Base-by-base conservation (phyloP, 805 yeast genomes). In the Cyberlindnera lachancei region DNA sequence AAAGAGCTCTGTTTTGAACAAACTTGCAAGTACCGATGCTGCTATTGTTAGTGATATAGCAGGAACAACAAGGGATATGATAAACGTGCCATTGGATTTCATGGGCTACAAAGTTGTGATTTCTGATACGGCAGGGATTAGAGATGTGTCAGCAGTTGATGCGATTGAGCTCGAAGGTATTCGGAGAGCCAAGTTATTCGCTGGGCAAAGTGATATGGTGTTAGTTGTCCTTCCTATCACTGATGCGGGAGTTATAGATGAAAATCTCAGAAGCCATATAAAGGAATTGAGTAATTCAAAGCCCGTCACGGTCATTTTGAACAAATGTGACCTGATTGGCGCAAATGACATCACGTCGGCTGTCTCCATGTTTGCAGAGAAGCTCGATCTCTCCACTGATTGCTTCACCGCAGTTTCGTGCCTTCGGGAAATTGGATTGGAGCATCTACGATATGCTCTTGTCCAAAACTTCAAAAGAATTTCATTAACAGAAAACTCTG, bases 121-220 rank as follows among this genome's bases (percentile, higher is more conserved):
- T 15, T 85, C 94, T 4, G 98, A 92, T 53, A 88, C 97, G 1
- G 98, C 98, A 0, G 98, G 98, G 0, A 71, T 92, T 5, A 58
- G 97, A 37, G 55, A 64, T 9, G 36, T 63, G 0, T 47, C 60
- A 0, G 54, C 60, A 16, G 51, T 58, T 1, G 92, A 81, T 42
- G 48, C 51, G 6, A 79, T 86, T 20, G 96, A 86, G 46, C 55
- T 55, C 8, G 82, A 86, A 52, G 98, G 98, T 0, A 87, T 92
- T 5, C 67, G 68, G 38, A 64, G 92, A 31, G 95, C 97, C 0
- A 75, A 72, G 35, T 55, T 54, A 15, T 74, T 73, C 41, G 67
- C 88, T 1, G 46, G 58, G 7, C 57, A 59, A 7, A 74, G 94
- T 19, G 92, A 92, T 52, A 44, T 86, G 21, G 75, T 76, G 2